These are phyloP conservation scores for Massariosphaeria phaeospora DNA, from an alignment of 495 filamentous ascomycete species.

Conservation along the genomic window DNA sequence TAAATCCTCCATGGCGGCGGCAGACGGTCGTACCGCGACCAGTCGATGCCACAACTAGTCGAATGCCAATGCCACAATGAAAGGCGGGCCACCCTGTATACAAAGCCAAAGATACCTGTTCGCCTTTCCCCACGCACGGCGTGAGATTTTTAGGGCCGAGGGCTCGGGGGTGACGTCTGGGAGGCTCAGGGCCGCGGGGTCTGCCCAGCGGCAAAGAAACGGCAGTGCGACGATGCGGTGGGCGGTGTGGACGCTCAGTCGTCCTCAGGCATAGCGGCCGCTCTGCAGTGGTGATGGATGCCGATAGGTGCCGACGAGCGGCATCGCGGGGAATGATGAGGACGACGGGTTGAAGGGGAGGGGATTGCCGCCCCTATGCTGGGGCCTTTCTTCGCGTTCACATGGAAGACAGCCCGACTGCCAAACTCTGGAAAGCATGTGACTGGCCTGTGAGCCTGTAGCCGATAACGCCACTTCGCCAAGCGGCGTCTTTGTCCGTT, in stretches of 20 bases:
- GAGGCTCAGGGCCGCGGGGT: not conserved
- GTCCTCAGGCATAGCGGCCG: not conserved
- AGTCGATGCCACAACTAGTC: no score
- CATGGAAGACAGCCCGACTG: slow-evolving; percentile 12
- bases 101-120: no score
- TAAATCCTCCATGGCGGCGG: slow-evolving; percentile 19
- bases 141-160: no score
- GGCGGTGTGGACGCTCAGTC: not conserved
- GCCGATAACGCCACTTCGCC: slow-evolving; percentile 11
- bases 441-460: not conserved
- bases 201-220: not conserved
- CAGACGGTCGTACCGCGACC: not conserved
- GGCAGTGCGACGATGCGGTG: not conserved
- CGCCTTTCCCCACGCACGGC: no score
- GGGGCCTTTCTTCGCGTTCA: slow-evolving; percentile 7
- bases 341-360: not conserved
- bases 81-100: no score
- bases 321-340: not conserved
- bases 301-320: not conserved
- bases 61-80: no score
- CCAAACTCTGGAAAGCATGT: no score
- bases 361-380: not conserved
- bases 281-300: not conserved
- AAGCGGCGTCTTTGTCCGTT: no score
- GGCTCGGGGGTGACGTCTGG: slow-evolving; percentile 7